phyloP scores from a whole-genome alignment of 1,284 basidiomycete species.

The Trichosporon inkin region DNA sequence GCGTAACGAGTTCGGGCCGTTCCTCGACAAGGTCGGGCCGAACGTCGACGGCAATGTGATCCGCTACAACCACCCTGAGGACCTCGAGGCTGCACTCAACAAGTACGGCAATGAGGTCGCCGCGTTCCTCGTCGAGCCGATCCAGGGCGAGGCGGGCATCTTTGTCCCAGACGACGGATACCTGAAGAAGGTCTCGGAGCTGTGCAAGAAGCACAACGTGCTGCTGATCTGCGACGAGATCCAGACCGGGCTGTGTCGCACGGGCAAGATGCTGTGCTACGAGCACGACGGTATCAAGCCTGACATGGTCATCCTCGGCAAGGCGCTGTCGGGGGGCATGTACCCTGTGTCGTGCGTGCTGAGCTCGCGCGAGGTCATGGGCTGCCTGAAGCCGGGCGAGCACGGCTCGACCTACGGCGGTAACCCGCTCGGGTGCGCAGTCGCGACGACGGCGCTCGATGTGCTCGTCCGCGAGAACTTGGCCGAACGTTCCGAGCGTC shows the following conservation, averaged over 20 bases:
- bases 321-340: slow-evolving; percentile 91
- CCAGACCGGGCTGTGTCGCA: slow-evolving; percentile 64
- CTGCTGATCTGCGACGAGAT: slow-evolving; percentile 97
- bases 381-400: slow-evolving; percentile 92
- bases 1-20: slow-evolving; percentile 84
- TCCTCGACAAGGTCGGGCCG: slow-evolving; percentile 79
- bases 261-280: slow-evolving; percentile 62
- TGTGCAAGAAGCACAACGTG: slow-evolving; percentile 92
- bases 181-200: slow-evolving; percentile 66
- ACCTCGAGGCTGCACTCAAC: slow-evolving; percentile 76
- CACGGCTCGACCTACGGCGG: slow-evolving; percentile 96
- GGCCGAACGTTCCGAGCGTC: slow-evolving; percentile 66
- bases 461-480: slow-evolving; percentile 85
- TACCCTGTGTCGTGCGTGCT: slow-evolving; percentile 96
- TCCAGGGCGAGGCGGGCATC: slow-evolving; percentile 97
- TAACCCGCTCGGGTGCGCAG: slow-evolving; percentile 92
- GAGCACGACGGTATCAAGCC: slow-evolving; percentile 86
- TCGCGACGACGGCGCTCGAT: slow-evolving; percentile 83
- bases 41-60: slow-evolving; percentile 57
- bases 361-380: slow-evolving; percentile 84
- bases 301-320: slow-evolving; percentile 89
- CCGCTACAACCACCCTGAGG: slow-evolving; percentile 74
- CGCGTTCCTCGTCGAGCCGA: slow-evolving; percentile 93
- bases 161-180: slow-evolving; percentile 90
- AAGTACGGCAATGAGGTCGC: slow-evolving; percentile 79